These are phyloP conservation scores for Neocucurbitaria cava DNA, from an alignment of 2,329 filamentous ascomycete species.

Conservation along the genomic window DNA sequence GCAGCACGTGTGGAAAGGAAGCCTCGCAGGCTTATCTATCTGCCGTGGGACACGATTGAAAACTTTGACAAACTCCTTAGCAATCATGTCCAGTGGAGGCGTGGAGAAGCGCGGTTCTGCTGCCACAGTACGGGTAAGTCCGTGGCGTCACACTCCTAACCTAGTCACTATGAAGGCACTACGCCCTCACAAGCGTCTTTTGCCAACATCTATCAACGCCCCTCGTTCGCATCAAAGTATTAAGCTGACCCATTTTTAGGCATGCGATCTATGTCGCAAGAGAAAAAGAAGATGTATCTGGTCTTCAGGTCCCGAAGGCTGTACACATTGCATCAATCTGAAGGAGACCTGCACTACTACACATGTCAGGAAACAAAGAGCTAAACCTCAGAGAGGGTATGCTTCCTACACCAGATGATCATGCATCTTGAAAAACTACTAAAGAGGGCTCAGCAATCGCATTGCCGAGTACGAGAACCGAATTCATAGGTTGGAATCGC, in stretches of 20 bases:
- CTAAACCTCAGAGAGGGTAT: conserved; percentile 32
- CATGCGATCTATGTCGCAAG: conserved; percentile 36
- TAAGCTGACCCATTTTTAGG: conserved; percentile 9
- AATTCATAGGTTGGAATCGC: conserved; percentile 29
- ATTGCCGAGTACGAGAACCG: conserved; percentile 34
- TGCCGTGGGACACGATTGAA: not conserved
- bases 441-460: conserved; percentile 15
- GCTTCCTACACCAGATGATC: not conserved
- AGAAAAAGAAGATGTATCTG: conserved; percentile 35
- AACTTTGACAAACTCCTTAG: not conserved
- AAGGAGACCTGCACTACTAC: conserved; percentile 34
- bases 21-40: not conserved
- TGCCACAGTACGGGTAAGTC: conserved; percentile 29
- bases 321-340: conserved; percentile 26
- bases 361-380: conserved; percentile 31
- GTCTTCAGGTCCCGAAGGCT: conserved; percentile 21
- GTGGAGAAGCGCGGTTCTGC: conserved; percentile 34
- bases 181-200: not conserved
- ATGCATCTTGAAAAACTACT: not conserved
- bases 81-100: conserved; percentile 21
- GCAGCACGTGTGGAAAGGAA: not conserved
- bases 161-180: not conserved
- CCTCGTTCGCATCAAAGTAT: not conserved
- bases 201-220: not conserved
- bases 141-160: not conserved